A percentile compares a stretch with the other conserved stretches of the same genome.
Evolutionary conservation across 2,329 filamentous ascomycete genomes (phyloP).

Genomic region (Ceratocystis alfenasii): DNA sequence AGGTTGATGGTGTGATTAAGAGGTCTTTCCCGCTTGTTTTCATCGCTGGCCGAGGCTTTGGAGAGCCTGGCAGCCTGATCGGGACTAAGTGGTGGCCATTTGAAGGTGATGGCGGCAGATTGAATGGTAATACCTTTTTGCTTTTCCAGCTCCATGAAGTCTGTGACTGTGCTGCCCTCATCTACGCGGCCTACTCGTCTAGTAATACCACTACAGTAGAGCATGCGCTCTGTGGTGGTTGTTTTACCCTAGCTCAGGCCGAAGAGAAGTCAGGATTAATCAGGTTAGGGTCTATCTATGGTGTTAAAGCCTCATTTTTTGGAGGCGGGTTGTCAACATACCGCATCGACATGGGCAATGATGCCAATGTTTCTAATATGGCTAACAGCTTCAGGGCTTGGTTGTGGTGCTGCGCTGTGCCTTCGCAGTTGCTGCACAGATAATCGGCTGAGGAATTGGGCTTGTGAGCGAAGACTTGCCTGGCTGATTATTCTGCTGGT

Average conservation of each 20-base stretch:
- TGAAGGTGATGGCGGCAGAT: conserved; percentile 88
- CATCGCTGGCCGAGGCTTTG: not conserved
- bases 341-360: conserved; percentile 94
- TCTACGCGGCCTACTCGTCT: conserved; percentile 82
- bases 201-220: conserved; percentile 88
- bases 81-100: conserved; percentile 55
- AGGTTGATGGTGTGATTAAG: conserved; percentile 55
- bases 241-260: conserved; percentile 60
- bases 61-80: conserved; percentile 26
- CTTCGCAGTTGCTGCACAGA: conserved; percentile 15
- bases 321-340: conserved; percentile 29
- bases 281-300: not conserved
- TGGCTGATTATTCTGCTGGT: conserved; percentile 7
- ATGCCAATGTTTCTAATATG: conserved; percentile 81
- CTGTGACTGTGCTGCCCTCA: conserved; percentile 90
- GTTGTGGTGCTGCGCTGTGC: conserved; percentile 7
- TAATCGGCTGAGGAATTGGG: not conserved
- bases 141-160: conserved; percentile 79
- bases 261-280: not conserved
- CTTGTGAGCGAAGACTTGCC: not conserved
- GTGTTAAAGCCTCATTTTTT: not conserved
- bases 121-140: conserved; percentile 68
- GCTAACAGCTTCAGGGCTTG: not conserved
- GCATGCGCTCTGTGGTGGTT: conserved; percentile 96
- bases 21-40: not conserved